Base-by-base conservation (phyloP, 768 basidiomycete genomes). In the Pleurotus tuoliensis region DNA sequence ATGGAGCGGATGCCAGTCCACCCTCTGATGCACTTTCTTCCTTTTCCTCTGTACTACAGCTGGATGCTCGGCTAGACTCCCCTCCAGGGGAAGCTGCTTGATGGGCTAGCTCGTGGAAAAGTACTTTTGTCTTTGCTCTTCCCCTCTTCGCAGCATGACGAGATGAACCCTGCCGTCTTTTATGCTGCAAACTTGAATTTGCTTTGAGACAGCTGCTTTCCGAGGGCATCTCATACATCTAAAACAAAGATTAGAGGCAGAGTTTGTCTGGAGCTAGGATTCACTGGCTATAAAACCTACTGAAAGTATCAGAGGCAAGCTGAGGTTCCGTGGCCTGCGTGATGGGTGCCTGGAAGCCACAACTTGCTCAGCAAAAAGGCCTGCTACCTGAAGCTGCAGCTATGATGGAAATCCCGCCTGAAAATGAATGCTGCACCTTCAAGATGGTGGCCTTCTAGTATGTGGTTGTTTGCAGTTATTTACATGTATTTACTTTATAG, bases 211-310 rank as follows among this genome's bases (percentile, higher is more conserved):
- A n/a, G 13, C n/a, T 12, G 22, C 11, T 3, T 5, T 22, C 20
- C 3, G 15, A 4, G 34, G n/a, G 13, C 34, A 40, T 12, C n/a
- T 39, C 22, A 22, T 16, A 11, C 5, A 22, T 44, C 20, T 44
- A 16, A 16, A 22, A 44, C 41, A 16, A 7, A 22, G 11, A 16
- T 7, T 5, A 44, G 13, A 16, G 41, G 7, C 11, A 11, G 11
- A 50, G 48, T 53, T 41, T 53, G 51, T 41, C 39, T 53, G 39
- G 37, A 40, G 51, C 37, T 53, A 53, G 37, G 27, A 9, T 53
- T 53, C 37, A 53, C 25, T 53, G 48, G 48, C 48, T 50, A 50
- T 37, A 51, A n/a, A 44, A 44, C 41, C 3, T 44, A 44, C 41
- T 12, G 11, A 44, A 16, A 16, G 3, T n/a, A n/a, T 7, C 13